phyloP scores from a whole-genome alignment of 1,284 basidiomycete genomes.

The Trichosporon sp. region DNA sequence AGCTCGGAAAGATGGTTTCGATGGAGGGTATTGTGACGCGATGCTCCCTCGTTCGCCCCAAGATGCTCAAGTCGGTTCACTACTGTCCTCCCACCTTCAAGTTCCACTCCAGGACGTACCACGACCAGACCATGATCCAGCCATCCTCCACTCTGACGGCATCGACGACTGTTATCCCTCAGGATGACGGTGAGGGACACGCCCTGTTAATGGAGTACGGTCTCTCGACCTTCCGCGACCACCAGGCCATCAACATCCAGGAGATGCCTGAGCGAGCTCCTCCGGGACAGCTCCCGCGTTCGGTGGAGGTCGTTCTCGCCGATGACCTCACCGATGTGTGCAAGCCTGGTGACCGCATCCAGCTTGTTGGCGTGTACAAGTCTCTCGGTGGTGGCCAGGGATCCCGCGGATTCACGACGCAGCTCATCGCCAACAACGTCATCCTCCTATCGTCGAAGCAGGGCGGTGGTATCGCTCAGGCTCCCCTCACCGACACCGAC shows the following conservation, averaged over 20 bases:
- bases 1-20: constrained; percentile 94
- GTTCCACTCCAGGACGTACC: constrained; percentile 87
- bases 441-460: constrained; percentile 94
- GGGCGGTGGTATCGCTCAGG: constrained; percentile 92
- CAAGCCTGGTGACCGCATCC: constrained; percentile 96
- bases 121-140: constrained; percentile 82
- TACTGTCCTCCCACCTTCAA: constrained; percentile 80
- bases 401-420: constrained; percentile 86
- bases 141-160: constrained; percentile 53
- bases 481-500: constrained; percentile 86
- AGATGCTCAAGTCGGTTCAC: constrained; percentile 95
- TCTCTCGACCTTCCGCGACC: constrained; percentile 85
- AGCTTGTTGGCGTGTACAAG: constrained; percentile 92
- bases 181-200: constrained; percentile 84
- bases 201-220: constrained; percentile 90
- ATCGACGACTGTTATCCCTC: constrained; percentile 86
- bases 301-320: constrained; percentile 91
- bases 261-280: constrained; percentile 99
- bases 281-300: constrained; percentile 90
- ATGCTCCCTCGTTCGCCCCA: constrained; percentile 96
- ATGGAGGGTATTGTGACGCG: constrained; percentile 97
- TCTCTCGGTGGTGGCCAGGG: constrained; percentile 81
- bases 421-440: constrained; percentile 93
- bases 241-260: constrained; percentile 96
- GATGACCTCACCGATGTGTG: constrained; percentile 96